Conservation (phyloP, 78 protist species). For the Salpingoeca rosetta region DNA sequence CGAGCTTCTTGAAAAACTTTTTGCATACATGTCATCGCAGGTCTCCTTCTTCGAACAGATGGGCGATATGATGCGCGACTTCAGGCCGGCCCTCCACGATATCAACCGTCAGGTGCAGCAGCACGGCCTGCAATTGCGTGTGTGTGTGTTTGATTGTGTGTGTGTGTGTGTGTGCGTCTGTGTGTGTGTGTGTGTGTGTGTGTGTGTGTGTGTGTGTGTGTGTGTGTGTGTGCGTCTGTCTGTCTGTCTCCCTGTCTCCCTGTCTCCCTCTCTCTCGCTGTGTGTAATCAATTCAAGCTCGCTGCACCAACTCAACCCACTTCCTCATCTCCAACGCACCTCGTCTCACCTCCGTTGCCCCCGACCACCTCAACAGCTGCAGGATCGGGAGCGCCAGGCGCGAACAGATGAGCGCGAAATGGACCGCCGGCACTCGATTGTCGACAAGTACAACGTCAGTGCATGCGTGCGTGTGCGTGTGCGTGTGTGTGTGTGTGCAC, state of each 20-base stretch:
- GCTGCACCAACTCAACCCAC: neutral
- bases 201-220: neutral
- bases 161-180: no score
- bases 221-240: no score
- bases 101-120: no score
- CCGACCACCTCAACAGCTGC: neutral
- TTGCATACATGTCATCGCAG: no score
- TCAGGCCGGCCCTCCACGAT: no score
- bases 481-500: neutral
- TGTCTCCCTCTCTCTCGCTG: neutral
- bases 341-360: slow-evolving; percentile 10
- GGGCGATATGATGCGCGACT: no score
- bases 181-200: neutral
- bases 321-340: neutral
- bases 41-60: no score
- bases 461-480: neutral
- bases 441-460: neutral
- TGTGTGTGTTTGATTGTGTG: no score
- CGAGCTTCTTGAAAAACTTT: no score
- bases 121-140: neutral
- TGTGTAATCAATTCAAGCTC: neutral
- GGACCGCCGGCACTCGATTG: no score
- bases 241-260: no score
- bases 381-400: neutral
- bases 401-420: neutral